Evolutionary conservation across 2,329 filamentous ascomycete genomes (phyloP).

Genomic region (Botryotinia globosa): DNA sequence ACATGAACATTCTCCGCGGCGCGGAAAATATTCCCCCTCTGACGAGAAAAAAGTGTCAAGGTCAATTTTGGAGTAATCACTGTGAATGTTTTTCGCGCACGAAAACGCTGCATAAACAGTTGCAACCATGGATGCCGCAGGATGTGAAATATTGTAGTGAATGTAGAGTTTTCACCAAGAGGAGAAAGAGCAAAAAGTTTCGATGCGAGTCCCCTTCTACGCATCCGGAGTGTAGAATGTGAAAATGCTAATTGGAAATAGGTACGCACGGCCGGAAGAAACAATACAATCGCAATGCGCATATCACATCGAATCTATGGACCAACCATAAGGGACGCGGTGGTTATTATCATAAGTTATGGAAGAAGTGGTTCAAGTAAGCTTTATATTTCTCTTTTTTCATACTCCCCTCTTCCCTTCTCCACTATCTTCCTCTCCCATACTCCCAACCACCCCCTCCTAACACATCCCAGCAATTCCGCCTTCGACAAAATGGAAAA

Average conservation of each 20-base stretch:
- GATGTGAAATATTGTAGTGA: conserved; percentile 30
- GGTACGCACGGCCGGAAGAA: conserved; percentile 30
- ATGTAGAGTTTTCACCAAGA: conserved; percentile 30
- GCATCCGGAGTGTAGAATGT: fast-evolving
- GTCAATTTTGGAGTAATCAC: not conserved
- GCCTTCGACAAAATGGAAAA: conserved; percentile 30
- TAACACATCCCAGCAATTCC: conserved; percentile 17
- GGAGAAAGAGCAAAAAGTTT: conserved; percentile 28
- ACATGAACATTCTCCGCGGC: not conserved
- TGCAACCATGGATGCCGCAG: conserved; percentile 31
- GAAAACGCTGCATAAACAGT: conserved; percentile 22
- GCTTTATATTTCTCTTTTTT: not conserved
- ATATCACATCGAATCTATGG: conserved; percentile 25
- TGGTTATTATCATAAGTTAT: conserved; percentile 30
- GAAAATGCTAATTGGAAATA: conserved; percentile 12
- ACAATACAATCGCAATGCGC: conserved; percentile 17
- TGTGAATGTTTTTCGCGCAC: conserved; percentile 6
- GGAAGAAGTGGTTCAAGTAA: conserved; percentile 35
- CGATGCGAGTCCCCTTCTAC: conserved; percentile 23
- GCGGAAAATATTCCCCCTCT: not conserved
- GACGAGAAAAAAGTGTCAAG: not conserved
- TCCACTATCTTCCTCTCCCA: no score
- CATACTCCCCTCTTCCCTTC: no score
- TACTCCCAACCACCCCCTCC: not conserved
- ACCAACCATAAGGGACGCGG: conserved; percentile 29